phyloP scores from a whole-genome alignment of 2,329 filamentous ascomycete genomes.

The Thyridium curvatum region DNA sequence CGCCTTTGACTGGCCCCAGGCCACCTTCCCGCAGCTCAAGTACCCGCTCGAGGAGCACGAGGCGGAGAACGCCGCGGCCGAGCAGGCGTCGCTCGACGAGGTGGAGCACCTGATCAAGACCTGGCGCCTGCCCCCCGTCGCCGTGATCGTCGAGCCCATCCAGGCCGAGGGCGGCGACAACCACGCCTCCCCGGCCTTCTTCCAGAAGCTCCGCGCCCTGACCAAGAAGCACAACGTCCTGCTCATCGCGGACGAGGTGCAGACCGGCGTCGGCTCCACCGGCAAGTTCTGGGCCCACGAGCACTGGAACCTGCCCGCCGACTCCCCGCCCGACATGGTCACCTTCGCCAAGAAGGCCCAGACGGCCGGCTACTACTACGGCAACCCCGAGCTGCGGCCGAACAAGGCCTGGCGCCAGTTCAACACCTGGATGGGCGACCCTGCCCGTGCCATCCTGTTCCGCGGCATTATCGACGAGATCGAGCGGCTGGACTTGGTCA shows the following conservation, averaged over 20 bases:
- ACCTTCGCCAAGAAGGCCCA: constrained; percentile 96
- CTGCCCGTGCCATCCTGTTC: constrained; percentile 78
- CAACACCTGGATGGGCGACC: constrained; percentile 97
- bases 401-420: constrained; percentile 96
- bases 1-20: constrained; percentile 91
- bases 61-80: constrained; percentile 75
- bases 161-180: constrained; percentile 95
- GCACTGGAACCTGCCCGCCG: constrained; percentile 72
- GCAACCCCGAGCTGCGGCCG: constrained; percentile 70
- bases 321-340: constrained; percentile 75
- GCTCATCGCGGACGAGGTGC: constrained; percentile 89
- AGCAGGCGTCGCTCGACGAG: constrained; percentile 74
- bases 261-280: constrained; percentile 87
- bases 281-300: constrained; percentile 97
- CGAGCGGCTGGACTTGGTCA: constrained; percentile 67
- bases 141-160: constrained; percentile 82
- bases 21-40: constrained; percentile 76
- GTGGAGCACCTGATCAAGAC: constrained; percentile 75
- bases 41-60: constrained; percentile 79
- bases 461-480: constrained; percentile 78
- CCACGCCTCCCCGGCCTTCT: constrained; percentile 83
- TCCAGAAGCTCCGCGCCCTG: constrained; percentile 73
- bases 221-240: constrained; percentile 73
- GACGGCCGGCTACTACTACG: constrained; percentile 88
- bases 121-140: constrained; percentile 74